These are phyloP conservation scores for Leccinum olivaceopallidum DNA, from an alignment of 768 basidiomycete genomes.

Conservation along the genomic window DNA sequence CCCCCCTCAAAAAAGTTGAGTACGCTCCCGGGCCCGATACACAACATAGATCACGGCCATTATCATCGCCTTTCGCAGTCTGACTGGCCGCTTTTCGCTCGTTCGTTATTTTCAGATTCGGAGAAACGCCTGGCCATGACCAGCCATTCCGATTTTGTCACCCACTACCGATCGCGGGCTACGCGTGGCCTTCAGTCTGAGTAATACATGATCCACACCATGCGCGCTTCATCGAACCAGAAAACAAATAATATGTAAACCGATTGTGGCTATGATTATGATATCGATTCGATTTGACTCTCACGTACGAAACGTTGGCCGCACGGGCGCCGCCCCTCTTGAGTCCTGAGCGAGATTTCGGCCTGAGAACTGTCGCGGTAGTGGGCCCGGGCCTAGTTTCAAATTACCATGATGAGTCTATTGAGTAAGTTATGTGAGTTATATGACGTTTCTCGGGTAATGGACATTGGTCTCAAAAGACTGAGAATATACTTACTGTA, in stretches of 20 bases:
- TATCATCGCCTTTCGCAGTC: background rate
- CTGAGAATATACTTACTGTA: background rate
- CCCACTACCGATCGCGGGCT: background rate
- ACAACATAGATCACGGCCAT: background rate
- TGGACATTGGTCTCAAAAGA: background rate
- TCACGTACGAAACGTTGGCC: background rate
- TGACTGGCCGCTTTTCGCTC: background rate
- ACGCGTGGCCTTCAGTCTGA: background rate
- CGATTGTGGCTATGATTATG: background rate
- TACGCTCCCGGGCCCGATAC: background rate
- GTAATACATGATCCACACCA: background rate
- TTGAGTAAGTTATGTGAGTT: background rate
- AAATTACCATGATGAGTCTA: background rate
- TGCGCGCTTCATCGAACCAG: background rate
- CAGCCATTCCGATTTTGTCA: background rate
- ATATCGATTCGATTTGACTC: background rate
- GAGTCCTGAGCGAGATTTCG: background rate
- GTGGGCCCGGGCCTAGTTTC: background rate
- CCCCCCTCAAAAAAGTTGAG: background rate
- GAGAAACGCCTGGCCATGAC: background rate
- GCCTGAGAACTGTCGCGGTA: background rate
- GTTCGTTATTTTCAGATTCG: background rate
- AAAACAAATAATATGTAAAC: background rate
- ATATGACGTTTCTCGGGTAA: background rate
- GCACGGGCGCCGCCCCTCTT: background rate